A percentile compares a stretch with the other conserved stretches of the same genome.
Conservation (phyloP, 345 rosid genomes). For the Gossypioides kirkii region DNA sequence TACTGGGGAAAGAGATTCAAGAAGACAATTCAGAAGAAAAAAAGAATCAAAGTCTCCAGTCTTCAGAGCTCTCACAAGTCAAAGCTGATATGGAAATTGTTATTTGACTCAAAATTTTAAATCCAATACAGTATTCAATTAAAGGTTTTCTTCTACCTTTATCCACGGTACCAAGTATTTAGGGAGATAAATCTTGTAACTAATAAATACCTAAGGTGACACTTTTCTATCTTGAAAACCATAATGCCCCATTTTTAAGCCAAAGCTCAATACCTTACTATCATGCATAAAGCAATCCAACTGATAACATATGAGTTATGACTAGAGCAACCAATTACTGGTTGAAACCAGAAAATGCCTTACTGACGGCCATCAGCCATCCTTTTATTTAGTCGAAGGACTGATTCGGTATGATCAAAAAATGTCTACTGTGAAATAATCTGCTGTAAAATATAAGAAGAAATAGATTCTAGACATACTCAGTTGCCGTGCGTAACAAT, state of each 20-base stretch:
- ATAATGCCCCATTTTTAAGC: background rate
- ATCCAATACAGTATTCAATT: background rate
- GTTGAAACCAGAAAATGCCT: constrained; percentile 6
- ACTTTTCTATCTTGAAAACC: background rate
- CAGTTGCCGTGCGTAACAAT: constrained; percentile 80
- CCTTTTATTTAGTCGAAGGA: background rate
- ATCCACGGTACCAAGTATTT: background rate
- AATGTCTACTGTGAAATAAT: constrained; percentile 8
- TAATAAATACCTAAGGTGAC: background rate
- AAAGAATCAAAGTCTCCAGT: background rate
- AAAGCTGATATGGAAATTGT: background rate
- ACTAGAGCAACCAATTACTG: background rate
- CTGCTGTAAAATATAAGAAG: background rate
- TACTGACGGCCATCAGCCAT: background rate
- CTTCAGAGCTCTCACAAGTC: background rate
- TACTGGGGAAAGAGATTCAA: background rate
- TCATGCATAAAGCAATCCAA: background rate
- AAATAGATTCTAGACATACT: constrained; percentile 40
- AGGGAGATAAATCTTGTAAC: background rate
- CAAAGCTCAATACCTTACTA: background rate
- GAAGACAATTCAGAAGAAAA: background rate
- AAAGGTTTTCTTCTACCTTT: background rate
- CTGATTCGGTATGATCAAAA: background rate
- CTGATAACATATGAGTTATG: background rate
- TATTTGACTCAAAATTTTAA: background rate